Evolutionary conservation across 805 yeast genomes (phyloP).

Genomic region (Barnettozyma wickerhamii): DNA sequence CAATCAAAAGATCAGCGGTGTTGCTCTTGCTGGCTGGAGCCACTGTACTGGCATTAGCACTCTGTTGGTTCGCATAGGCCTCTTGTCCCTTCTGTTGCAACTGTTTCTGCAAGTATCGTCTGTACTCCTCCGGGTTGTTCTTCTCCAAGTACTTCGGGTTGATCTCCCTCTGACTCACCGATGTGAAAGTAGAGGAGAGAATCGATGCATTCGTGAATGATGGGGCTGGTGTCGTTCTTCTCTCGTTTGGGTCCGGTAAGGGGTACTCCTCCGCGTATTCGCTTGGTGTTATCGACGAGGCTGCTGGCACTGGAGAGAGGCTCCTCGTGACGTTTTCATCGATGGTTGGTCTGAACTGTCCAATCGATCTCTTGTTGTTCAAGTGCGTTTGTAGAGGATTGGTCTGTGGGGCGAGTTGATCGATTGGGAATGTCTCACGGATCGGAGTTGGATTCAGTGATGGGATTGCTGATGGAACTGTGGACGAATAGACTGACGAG

Average conservation of each 20-base stretch:
- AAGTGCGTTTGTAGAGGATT: neutral
- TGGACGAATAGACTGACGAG: slow-evolving; percentile 23
- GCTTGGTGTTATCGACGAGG: slow-evolving; percentile 5
- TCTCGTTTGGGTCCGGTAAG: slow-evolving; percentile 22
- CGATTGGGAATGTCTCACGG: slow-evolving; percentile 14
- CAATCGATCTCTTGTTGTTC: slow-evolving; percentile 1
- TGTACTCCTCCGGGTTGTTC: slow-evolving; percentile 20
- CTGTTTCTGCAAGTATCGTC: slow-evolving; percentile 7
- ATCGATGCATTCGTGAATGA: slow-evolving; percentile 29
- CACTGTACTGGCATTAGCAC: neutral
- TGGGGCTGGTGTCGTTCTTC: slow-evolving; percentile 26
- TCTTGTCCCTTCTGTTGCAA: slow-evolving; percentile 1
- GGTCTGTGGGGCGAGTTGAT: neutral
- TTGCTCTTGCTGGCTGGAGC: neutral
- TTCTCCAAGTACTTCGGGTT: slow-evolving; percentile 49
- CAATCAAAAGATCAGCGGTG: neutral
- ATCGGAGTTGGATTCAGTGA: slow-evolving; percentile 17
- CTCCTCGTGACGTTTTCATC: too few relatives aligned
- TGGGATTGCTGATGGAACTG: slow-evolving; percentile 17
- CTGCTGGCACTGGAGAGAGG: too few relatives aligned
- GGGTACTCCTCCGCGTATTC: slow-evolving; percentile 12
- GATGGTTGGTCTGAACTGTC: slow-evolving; percentile 8
- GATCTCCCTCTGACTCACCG: slow-evolving; percentile 71
- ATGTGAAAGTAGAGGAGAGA: slow-evolving; percentile 58
- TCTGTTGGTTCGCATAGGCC: neutral